Conservation (phyloP, 805 yeast species). For the Starmera caribaea region DNA sequence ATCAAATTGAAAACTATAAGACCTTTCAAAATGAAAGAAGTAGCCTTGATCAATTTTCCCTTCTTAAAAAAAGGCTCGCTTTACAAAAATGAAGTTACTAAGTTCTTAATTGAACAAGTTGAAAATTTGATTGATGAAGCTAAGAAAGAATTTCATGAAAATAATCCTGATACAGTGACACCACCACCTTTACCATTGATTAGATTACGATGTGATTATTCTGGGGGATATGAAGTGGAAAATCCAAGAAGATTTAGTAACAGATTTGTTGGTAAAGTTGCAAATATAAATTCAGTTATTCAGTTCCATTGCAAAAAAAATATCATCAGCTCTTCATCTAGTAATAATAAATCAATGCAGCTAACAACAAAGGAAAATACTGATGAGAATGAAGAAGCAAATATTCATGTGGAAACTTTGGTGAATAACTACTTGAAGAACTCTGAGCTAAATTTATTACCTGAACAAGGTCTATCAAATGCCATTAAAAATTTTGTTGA, state of each 20-base stretch:
- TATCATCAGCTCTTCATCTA: slow-evolving; percentile 6
- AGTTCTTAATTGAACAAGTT: slow-evolving; percentile 52
- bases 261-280: slow-evolving; percentile 82
- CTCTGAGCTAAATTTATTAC: slow-evolving; percentile 58
- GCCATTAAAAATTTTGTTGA: slow-evolving; percentile 68
- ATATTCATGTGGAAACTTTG: slow-evolving; percentile 48
- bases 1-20: slow-evolving; percentile 63
- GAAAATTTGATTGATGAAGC: slow-evolving; percentile 60
- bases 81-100: slow-evolving; percentile 49
- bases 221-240: slow-evolving; percentile 88
- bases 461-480: slow-evolving; percentile 63
- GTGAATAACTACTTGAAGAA: slow-evolving; percentile 54
- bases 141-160: slow-evolving; percentile 32
- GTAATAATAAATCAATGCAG: slow-evolving; percentile 2
- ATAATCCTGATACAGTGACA: slow-evolving; percentile 23
- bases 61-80: slow-evolving; percentile 52
- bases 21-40: slow-evolving; percentile 70
- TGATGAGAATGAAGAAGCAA: slow-evolving; percentile 23
- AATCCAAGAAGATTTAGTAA: slow-evolving; percentile 85
- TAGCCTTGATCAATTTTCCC: slow-evolving; percentile 41
- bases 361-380: slow-evolving; percentile 3
- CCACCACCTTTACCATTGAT: slow-evolving; percentile 68
- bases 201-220: slow-evolving; percentile 76
- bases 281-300: slow-evolving; percentile 82
- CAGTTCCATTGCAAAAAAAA: slow-evolving; percentile 47